Percentiles rank a stretch among this genome's conserved stretches.
phyloP scores from a whole-genome alignment of 305 asterid species.

The Fraxinus platypoda region DNA sequence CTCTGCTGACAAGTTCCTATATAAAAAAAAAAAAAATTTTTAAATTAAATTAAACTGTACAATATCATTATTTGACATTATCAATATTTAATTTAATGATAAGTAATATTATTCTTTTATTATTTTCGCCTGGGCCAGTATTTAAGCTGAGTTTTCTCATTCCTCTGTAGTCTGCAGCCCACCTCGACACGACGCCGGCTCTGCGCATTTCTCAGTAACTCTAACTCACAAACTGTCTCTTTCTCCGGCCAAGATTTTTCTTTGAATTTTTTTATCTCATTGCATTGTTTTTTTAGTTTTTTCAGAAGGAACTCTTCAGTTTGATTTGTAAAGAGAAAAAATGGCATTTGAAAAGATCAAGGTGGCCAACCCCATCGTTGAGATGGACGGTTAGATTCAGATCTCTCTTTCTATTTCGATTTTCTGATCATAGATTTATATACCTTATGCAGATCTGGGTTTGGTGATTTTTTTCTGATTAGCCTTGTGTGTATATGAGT shows the following conservation, averaged over 20 bases:
- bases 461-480: not conserved
- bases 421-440: conserved; percentile 13
- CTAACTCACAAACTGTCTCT: not conserved
- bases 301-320: not conserved
- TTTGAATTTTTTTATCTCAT: not conserved
- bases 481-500: not conserved
- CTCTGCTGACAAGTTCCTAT: too few species aligned
- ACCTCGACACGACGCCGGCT: not conserved
- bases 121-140: not conserved
- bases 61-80: too few species aligned
- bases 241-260: conserved; percentile 15
- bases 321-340: not conserved
- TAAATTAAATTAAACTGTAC: too few species aligned
- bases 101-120: too few species aligned
- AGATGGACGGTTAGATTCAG: conserved; percentile 90
- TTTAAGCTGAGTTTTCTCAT: not conserved
- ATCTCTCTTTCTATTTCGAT: conserved; percentile 14
- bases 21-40: too few species aligned
- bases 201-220: not conserved
- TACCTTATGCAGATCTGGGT: conserved; percentile 18
- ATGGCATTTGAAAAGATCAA: conserved; percentile 89
- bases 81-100: too few species aligned
- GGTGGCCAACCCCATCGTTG: conserved; percentile 93
- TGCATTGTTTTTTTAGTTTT: not conserved
- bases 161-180: not conserved